Percentiles rank a stretch among this genome's conserved stretches.
Conservation (phyloP, 352 stramenopile genomes). For the Phytophthora hybrid region DNA sequence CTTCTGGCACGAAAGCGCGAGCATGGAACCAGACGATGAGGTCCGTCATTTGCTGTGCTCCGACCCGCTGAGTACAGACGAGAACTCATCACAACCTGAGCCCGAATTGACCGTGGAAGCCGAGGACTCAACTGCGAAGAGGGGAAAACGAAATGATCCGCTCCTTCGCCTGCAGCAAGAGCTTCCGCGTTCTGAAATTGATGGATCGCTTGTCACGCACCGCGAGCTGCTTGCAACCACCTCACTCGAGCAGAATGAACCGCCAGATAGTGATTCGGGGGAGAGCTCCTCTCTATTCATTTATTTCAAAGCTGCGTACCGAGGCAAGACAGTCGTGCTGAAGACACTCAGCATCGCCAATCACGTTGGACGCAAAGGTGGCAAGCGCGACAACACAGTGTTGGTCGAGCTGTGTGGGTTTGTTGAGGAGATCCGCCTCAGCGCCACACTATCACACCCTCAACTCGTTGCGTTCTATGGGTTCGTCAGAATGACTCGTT, state of each 20-base stretch:
- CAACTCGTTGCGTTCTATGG: slow-evolving; percentile 43
- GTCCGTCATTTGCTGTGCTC: slow-evolving; percentile 29
- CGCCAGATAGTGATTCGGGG: background rate
- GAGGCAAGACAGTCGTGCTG: slow-evolving; percentile 27
- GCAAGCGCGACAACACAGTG: background rate
- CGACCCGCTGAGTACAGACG: slow-evolving; percentile 21
- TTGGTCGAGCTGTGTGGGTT: slow-evolving; percentile 26
- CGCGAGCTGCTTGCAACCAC: slow-evolving; percentile 7
- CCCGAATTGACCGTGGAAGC: slow-evolving; percentile 10
- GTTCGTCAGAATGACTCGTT: slow-evolving; percentile 26
- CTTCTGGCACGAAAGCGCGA: slow-evolving; percentile 33
- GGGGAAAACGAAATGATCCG: background rate
- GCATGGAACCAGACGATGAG: slow-evolving; percentile 31
- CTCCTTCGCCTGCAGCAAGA: slow-evolving; percentile 29
- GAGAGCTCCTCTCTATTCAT: slow-evolving; percentile 31
- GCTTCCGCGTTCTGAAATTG: slow-evolving; percentile 28
- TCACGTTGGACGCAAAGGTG: background rate
- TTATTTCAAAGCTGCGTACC: slow-evolving; percentile 41
- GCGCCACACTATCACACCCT: slow-evolving; percentile 37
- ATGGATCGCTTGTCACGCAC: slow-evolving; percentile 14
- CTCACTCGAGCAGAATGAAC: background rate
- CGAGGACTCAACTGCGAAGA: slow-evolving; percentile 10
- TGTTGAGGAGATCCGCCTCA: slow-evolving; percentile 40
- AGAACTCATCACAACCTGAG: slow-evolving; percentile 23
- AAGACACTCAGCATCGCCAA: slow-evolving; percentile 22